phyloP scores from a whole-genome alignment of 2,329 filamentous ascomycete species.

The Clonostachys rhizophaga region DNA sequence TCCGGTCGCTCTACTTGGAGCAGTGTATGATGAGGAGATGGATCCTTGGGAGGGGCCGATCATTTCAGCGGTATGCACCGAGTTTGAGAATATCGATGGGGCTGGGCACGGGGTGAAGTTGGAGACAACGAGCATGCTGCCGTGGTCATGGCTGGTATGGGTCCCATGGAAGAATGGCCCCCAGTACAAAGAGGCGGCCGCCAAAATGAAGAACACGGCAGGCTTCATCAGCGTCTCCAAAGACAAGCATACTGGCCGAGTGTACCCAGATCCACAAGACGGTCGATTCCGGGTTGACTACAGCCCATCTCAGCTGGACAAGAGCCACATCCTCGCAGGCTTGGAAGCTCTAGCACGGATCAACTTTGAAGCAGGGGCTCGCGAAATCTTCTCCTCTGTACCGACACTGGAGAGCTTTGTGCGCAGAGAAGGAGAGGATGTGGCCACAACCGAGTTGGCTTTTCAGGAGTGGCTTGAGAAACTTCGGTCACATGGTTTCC shows the following conservation, averaged over 20 bases:
- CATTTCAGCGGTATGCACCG: constrained; percentile 1
- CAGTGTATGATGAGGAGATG: neutral
- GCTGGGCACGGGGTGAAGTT: constrained; percentile 1
- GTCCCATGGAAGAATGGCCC: neutral
- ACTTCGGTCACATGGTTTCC: neutral
- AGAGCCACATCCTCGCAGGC: constrained; percentile 61
- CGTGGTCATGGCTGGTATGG: constrained; percentile 1
- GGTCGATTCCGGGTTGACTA: constrained; percentile 36
- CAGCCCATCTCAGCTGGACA: constrained; percentile 61
- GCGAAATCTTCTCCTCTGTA: constrained; percentile 63
- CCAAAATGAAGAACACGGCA: neutral
- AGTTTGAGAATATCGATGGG: constrained; percentile 1
- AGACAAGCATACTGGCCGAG: neutral
- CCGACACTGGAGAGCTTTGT: constrained; percentile 57
- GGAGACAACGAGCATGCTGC: constrained; percentile 1
- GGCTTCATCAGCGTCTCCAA: neutral
- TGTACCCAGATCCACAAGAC: constrained; percentile 1
- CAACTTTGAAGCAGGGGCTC: constrained; percentile 66
- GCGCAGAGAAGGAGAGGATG: constrained; percentile 33
- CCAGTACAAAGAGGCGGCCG: neutral
- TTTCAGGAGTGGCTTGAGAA: constrained; percentile 43
- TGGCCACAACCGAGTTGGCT: constrained; percentile 15
- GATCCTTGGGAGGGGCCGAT: constrained; percentile 1
- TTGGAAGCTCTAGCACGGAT: constrained; percentile 65
- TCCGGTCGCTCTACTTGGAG: neutral